Evolutionary conservation across 306 rosid genomes (phyloP), one percentile per base, ranked within the genome.

Genomic region (Pterocarpus macrocarpus): DNA sequence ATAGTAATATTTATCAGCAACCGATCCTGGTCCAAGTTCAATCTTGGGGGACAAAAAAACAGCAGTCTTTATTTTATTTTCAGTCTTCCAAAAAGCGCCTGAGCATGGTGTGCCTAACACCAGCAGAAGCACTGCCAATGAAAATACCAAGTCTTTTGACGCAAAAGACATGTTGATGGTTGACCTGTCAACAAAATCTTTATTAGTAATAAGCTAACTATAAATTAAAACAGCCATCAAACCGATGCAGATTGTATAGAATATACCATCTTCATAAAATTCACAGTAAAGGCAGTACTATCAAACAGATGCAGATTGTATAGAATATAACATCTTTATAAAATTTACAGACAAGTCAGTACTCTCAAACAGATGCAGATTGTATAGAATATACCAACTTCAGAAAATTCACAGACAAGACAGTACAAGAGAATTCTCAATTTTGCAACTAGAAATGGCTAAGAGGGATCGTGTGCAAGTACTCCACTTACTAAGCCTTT

Each of bases 11-110:
- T 22, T 89, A 56, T 90, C 44, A 8, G 53, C 47, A 78, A 90
- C 98, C 16, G 94, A 90, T 65, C 98, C 98, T 0, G 92, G 94
- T 16, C 75, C 85, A 61, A 89, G 69, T 49, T 81, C 89, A 82
- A 94, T 77, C 78, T 59, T 84, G 4, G 97, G 98, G 65, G 98
- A 92, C 1, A 81, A 38, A 69, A 76, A 88, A 44, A 82, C 84
- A 2, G 84, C 59, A 28, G 94, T 71, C 12, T 87, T 89, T 38
- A 89, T 72, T 75, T 79, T 88, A 49, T 39, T 53, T 64, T 43
- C 78, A 53, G 4, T 52, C 47, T 75, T 73, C 73, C 81, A 47
- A 45, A 69, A 50, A 64, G 85, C 84, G 71, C 75, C 45, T n/a
- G 82, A 88, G 50, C 41, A 66, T 55, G 87, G 76, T 41, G 77